These are phyloP conservation scores for Candida maltosa DNA, from an alignment of 805 yeast genomes.

Conservation along the genomic window DNA sequence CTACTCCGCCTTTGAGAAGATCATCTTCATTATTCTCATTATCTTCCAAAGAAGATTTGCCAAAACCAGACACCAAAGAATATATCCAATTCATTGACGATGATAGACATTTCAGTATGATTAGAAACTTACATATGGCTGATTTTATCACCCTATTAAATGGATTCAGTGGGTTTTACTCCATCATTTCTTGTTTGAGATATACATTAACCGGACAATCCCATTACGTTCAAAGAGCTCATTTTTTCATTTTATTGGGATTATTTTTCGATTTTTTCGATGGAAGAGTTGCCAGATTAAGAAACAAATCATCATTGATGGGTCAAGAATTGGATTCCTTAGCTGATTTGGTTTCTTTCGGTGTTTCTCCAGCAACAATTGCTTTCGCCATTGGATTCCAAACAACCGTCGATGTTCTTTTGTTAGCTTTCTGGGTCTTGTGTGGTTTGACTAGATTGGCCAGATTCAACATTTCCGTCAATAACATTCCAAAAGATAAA, in stretches of 20 bases:
- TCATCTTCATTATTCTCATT: slow-evolving; percentile 53
- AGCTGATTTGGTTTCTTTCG: slow-evolving; percentile 92
- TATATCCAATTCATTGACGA: slow-evolving; percentile 79
- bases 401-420: slow-evolving; percentile 72
- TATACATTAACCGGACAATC: slow-evolving; percentile 68
- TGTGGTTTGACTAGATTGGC: slow-evolving; percentile 95
- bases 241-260: slow-evolving; percentile 85
- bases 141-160: slow-evolving; percentile 93
- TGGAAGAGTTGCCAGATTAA: slow-evolving; percentile 93
- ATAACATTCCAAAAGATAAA: slow-evolving; percentile 85
- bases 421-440: slow-evolving; percentile 79
- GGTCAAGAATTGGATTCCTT: slow-evolving; percentile 97
- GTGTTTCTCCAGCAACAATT: slow-evolving; percentile 91
- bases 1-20: slow-evolving; percentile 39
- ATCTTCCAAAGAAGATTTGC: slow-evolving; percentile 54
- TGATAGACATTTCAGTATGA: slow-evolving; percentile 78
- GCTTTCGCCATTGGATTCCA: slow-evolving; percentile 91
- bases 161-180: slow-evolving; percentile 91
- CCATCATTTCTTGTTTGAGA: slow-evolving; percentile 81
- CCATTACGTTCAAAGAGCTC: slow-evolving; percentile 81
- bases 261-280: slow-evolving; percentile 94
- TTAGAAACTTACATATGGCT: slow-evolving; percentile 88
- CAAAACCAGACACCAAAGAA: slow-evolving; percentile 75
- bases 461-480: slow-evolving; percentile 90
- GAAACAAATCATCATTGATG: slow-evolving; percentile 87